Base-by-base conservation (phyloP, 2,329 filamentous ascomycete genomes). In the Tolypocladium nubicola region DNA sequence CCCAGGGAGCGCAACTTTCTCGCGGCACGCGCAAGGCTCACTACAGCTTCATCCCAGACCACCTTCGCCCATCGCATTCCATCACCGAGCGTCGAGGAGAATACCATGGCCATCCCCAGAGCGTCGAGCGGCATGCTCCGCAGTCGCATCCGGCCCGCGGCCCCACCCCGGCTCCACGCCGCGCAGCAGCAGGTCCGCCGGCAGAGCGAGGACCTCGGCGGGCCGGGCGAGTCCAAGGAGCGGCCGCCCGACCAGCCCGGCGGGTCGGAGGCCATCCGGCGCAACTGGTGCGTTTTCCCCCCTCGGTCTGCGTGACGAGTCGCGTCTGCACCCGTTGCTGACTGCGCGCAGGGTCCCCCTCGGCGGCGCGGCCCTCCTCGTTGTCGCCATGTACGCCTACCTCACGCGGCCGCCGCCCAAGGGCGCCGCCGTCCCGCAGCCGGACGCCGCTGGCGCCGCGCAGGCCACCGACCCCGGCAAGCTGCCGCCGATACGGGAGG, bases 141-240 rank as follows among this genome's bases (percentile, higher is more conserved):
- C 39, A 54, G 37, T 54, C 58, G 47, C 49, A 58, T 61, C 57
- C 58, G 52, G 43, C 59, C 53, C n/a, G 49, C 49, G 16, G 49
- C 59, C 47, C 54, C 55, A 40, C 53, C 19, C 56, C 39, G 35
- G 52, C n/a, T 16, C 47, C 57, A 37, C 45, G 37, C 54, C 21
- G 21, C 53, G 53, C 14, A 40, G 55, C 45, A 10, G 54, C 64
- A 67, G 49, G 26, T 56, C 52, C 61, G 62, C n/a, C 47, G 38
- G 47, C 40, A 56, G 30, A 61, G 63, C 26, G 65, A 67, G 19
- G 60, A 67, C 52, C 61, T 71, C 16, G 70, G 71, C 21, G 70
- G 70, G 2, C 70, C 70, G 1, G 67, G 65, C n/a, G 70, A 69
- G 39, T 70, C 72, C n/a, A 58, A 67, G 57, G 62, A 65, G 3